Conservation (phyloP, 352 stramenopile species). For the Phytophthora tubulina region DNA sequence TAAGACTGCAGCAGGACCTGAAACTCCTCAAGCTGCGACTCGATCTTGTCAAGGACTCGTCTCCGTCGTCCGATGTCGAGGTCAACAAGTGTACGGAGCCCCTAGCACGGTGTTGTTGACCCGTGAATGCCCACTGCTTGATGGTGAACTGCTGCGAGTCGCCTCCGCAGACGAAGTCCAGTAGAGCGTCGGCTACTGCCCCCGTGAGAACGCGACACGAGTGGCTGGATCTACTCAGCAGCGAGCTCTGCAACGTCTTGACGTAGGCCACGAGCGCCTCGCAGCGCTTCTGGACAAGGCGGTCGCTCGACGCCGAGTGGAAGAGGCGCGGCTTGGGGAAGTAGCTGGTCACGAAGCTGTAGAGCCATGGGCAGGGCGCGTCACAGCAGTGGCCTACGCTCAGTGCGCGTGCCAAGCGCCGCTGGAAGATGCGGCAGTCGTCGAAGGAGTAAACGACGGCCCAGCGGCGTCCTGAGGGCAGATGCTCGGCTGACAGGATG, state of each 20-base stretch:
- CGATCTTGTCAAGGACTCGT: slow-evolving; percentile 10
- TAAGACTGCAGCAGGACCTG: slow-evolving; percentile 14
- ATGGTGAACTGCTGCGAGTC: slow-evolving; percentile 30
- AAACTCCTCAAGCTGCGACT: slow-evolving; percentile 9
- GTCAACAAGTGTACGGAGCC: slow-evolving; percentile 31
- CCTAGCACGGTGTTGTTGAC: slow-evolving; percentile 27
- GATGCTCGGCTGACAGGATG: slow-evolving; percentile 30
- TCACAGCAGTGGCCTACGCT: slow-evolving; percentile 35
- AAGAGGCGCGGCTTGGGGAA: slow-evolving; percentile 42
- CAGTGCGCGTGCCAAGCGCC: slow-evolving; percentile 16
- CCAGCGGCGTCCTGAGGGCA: slow-evolving; percentile 35
- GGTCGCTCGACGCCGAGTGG: slow-evolving; percentile 27
- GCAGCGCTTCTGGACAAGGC: slow-evolving; percentile 37
- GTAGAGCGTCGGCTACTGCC: slow-evolving; percentile 31
- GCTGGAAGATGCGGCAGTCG: slow-evolving; percentile 32
- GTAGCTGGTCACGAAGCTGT: slow-evolving; percentile 47
- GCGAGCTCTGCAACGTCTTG: slow-evolving; percentile 38
- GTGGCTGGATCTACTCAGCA: slow-evolving; percentile 43
- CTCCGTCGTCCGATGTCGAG: slow-evolving; percentile 32
- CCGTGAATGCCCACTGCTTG: slow-evolving; percentile 42
- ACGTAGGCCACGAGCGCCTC: slow-evolving; percentile 44
- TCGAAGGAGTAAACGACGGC: slow-evolving; percentile 41
- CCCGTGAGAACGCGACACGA: slow-evolving; percentile 35
- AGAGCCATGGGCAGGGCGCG: slow-evolving; percentile 39
- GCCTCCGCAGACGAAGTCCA: slow-evolving; percentile 36